phyloP scores from a whole-genome alignment of 768 basidiomycete genomes.

The Kwoniella shandongensis region DNA sequence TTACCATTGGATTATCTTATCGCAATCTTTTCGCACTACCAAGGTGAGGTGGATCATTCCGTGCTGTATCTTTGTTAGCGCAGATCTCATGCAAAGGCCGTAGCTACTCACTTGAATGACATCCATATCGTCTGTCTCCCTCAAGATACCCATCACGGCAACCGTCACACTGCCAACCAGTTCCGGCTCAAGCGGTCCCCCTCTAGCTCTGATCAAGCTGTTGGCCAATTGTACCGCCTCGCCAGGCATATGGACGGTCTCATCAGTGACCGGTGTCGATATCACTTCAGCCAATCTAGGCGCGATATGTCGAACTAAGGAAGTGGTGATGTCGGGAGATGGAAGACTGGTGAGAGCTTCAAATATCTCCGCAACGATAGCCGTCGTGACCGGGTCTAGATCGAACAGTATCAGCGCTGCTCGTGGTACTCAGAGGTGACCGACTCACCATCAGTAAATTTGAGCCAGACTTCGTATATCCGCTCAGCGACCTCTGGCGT shows the following conservation, averaged over 20 bases:
- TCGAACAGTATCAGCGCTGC: neutral
- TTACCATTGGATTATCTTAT: constrained; percentile 74
- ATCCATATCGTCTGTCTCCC: constrained; percentile 78
- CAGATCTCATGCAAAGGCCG: too few relatives aligned
- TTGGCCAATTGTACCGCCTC: constrained; percentile 80
- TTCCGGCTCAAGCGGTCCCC: constrained; percentile 69
- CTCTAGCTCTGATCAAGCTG: constrained; percentile 68
- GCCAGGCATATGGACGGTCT: constrained; percentile 69
- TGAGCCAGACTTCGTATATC: constrained; percentile 77
- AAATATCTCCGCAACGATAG: constrained; percentile 79
- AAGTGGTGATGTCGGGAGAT: constrained; percentile 65
- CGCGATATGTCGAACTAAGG: constrained; percentile 70
- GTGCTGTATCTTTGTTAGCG: constrained; percentile 59
- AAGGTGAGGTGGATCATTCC: constrained; percentile 77
- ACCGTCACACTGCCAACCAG: constrained; percentile 76
- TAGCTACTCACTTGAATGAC: constrained; percentile 55
- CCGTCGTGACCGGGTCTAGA: constrained; percentile 82
- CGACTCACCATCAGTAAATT: constrained; percentile 74
- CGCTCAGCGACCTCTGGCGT: constrained; percentile 67
- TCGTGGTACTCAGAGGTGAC: neutral
- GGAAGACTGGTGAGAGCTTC: constrained; percentile 66
- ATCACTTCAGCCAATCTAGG: constrained; percentile 72
- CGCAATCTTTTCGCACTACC: constrained; percentile 80
- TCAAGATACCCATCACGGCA: constrained; percentile 68
- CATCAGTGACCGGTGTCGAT: constrained; percentile 57